These are phyloP conservation scores for Sphaceloma murrayae DNA, from an alignment of 2,329 filamentous ascomycete species.

Conservation along the genomic window DNA sequence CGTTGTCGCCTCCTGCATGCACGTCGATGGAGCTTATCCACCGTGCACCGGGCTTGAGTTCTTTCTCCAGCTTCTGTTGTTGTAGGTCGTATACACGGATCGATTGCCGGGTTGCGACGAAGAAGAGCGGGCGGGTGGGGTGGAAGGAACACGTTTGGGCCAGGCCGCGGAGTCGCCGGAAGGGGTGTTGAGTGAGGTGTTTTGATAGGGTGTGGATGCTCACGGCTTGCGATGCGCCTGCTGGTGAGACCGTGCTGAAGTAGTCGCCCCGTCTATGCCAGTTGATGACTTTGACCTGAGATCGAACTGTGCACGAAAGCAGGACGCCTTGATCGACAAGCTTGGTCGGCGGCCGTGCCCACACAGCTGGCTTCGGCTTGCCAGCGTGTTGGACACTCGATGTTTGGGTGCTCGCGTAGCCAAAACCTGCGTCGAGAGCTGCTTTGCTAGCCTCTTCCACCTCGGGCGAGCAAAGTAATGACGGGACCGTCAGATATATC, in stretches of 20 bases:
- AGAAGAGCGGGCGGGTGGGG: slow-evolving; percentile 83
- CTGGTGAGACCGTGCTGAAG: slow-evolving; percentile 81
- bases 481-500: slow-evolving; percentile 69
- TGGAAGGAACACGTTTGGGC: slow-evolving; percentile 93
- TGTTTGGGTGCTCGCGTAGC: slow-evolving; percentile 63
- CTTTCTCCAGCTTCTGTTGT: slow-evolving; percentile 83
- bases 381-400: slow-evolving; percentile 44
- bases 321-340: slow-evolving; percentile 71
- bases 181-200: slow-evolving; percentile 89
- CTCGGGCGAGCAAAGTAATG: slow-evolving; percentile 32
- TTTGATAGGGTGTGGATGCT: slow-evolving; percentile 92
- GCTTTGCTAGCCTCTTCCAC: slow-evolving; percentile 65
- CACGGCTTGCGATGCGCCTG: slow-evolving; percentile 63
- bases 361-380: slow-evolving; percentile 70
- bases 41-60: slow-evolving; percentile 82
- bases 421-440: slow-evolving; percentile 80
- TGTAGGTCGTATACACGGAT: slow-evolving; percentile 92
- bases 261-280: slow-evolving; percentile 96
- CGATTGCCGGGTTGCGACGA: slow-evolving; percentile 87
- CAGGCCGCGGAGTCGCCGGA: slow-evolving; percentile 64
- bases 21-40: slow-evolving; percentile 94
- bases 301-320: slow-evolving; percentile 63
- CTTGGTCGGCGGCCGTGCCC: slow-evolving; percentile 66
- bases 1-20: slow-evolving; percentile 84
- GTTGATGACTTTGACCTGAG: slow-evolving; percentile 66